Percentiles rank a stretch among this genome's conserved stretches.
phyloP scores from a whole-genome alignment of 2,329 filamentous ascomycete species.

The Byssothecium circinans region DNA sequence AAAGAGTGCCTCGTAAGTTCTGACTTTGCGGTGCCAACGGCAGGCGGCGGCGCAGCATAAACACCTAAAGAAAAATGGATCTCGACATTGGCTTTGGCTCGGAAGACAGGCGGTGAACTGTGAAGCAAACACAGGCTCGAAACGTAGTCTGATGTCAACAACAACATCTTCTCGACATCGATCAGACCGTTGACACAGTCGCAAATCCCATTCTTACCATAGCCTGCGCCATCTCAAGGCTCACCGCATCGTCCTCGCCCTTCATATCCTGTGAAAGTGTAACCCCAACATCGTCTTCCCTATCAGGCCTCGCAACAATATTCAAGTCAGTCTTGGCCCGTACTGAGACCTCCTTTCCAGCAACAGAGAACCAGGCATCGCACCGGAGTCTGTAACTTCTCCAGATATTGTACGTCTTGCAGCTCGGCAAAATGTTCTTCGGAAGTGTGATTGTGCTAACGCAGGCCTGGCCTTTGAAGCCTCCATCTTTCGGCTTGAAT shows the following conservation, averaged over 20 bases:
- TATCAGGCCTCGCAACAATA: slow-evolving; percentile 11
- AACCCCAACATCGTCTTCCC: not conserved
- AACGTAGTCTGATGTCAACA: not conserved
- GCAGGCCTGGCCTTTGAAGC: slow-evolving; percentile 10
- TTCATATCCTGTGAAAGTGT: not conserved
- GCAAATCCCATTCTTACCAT: slow-evolving; percentile 1
- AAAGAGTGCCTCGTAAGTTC: too few relatives aligned
- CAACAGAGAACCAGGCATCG: slow-evolving; percentile 7
- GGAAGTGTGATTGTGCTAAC: slow-evolving; percentile 8
- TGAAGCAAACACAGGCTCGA: not conserved
- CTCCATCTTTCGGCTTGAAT: slow-evolving; percentile 12
- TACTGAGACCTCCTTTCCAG: slow-evolving; percentile 11
- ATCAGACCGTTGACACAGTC: not conserved
- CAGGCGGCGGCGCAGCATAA: too few relatives aligned
- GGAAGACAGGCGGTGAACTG: not conserved
- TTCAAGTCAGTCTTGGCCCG: slow-evolving; percentile 14
- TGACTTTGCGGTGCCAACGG: too few relatives aligned
- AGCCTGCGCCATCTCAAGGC: slow-evolving; percentile 10
- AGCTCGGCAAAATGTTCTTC: slow-evolving; percentile 9
- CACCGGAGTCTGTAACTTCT: slow-evolving; percentile 12
- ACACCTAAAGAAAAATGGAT: too few relatives aligned
- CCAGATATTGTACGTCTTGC: slow-evolving; percentile 20
- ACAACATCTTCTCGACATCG: not conserved
- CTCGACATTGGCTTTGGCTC: too few relatives aligned
- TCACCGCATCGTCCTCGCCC: slow-evolving; percentile 8